A percentile compares a stretch with the other conserved stretches of the same genome.
Conservation (phyloP, 768 basidiomycete species). For the Rhizopogon vesiculosus region DNA sequence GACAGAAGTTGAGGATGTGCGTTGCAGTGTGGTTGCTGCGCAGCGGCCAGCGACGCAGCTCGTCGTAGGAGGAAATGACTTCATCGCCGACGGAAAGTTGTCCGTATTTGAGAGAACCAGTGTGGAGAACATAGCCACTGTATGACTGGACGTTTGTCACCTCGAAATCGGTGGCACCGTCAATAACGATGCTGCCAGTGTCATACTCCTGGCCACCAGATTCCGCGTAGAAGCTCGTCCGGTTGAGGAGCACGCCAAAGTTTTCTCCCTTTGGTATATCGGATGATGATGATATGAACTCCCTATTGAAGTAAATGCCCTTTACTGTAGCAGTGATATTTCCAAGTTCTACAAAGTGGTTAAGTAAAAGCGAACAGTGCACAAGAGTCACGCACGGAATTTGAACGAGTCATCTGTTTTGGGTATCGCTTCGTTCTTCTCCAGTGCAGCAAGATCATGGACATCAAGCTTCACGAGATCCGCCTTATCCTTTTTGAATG, state of each 20-base stretch:
- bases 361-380: neutral
- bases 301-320: constrained; percentile 79
- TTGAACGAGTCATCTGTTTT: constrained; percentile 94
- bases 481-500: constrained; percentile 60
- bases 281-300: constrained; percentile 65
- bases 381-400: constrained; percentile 57
- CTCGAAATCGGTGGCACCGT: constrained; percentile 87
- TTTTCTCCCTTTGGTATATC: constrained; percentile 57
- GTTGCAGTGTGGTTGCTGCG: constrained; percentile 99
- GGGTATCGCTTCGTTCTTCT: constrained; percentile 68
- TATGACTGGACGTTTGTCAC: constrained; percentile 92
- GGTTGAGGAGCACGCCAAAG: constrained; percentile 88
- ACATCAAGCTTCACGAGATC: constrained; percentile 91
- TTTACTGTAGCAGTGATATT: constrained; percentile 73
- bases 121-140: constrained; percentile 94
- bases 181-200: constrained; percentile 91
- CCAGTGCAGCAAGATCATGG: constrained; percentile 85
- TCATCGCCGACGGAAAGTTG: constrained; percentile 70
- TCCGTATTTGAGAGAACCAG: constrained; percentile 88
- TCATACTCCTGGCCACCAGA: constrained; percentile 97
- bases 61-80: constrained; percentile 89
- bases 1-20: constrained; percentile 91
- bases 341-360: constrained; percentile 52
- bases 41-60: constrained; percentile 93
- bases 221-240: constrained; percentile 96